Base-by-base conservation (phyloP, 2,329 filamentous ascomycete genomes). In the Cladosporium sp. region DNA sequence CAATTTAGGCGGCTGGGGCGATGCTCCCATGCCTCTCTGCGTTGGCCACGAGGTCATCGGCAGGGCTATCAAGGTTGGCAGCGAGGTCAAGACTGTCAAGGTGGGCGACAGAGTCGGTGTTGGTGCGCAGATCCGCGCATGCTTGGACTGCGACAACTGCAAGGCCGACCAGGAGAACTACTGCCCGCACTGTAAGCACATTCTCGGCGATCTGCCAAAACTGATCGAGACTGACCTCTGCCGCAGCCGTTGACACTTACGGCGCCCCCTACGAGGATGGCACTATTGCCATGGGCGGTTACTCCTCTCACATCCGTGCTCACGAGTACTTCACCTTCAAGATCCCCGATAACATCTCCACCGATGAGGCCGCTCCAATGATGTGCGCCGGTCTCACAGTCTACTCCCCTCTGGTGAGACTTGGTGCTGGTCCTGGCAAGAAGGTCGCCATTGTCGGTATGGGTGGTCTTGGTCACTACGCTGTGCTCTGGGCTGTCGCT, bases 301-400 rank as follows among this genome's bases (percentile, higher is more conserved):
- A 89, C 77, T 81, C 86, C 5, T 86, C 84, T 62, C 87, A 92
- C 75, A 84, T 92, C 23, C 85, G 90, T 70, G 87, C 88, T 0
- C 90, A 94, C 78, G 89, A 93, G 79, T 90, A 93, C 81, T 93
- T 86, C 73, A 83, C 83, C 21, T 87, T 88, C 79, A 89, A 90
- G 73, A 93, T 96, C 69, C 92, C 92, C 40, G 91, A 93, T 35
- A 86, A 83, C 62, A 84, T 96, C 55, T 77, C 82, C 69, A 81
- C 77, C 66, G 76, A 76, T 28, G 79, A 88, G 60, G 91, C 89
- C 1, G 92, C 91, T 1, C 91, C 90, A 16, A 92, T 93, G 90
- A 84, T 95, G 71, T 96, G 92, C 78, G 92, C 91, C 49, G 92
- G 92, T 69, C 83, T 96, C 70, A 96, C 92, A 3, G 88, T 88